phyloP scores from a whole-genome alignment of 1,284 basidiomycete genomes.

The Cryptococcus floricola region DNA sequence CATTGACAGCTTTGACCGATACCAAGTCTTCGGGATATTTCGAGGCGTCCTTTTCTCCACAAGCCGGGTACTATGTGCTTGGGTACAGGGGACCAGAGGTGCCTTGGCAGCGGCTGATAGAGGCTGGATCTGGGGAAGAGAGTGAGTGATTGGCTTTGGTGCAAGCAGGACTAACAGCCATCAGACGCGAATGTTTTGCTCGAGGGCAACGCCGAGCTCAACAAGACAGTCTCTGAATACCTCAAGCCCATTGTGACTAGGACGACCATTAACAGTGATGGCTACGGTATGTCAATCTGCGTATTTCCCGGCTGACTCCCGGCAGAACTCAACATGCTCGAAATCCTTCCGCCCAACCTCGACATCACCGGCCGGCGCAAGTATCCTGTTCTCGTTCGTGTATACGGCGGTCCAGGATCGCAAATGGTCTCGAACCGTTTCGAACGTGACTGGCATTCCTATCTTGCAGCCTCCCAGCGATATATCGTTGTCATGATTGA shows the following conservation, averaged over 20 bases:
- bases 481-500: constrained; percentile 87
- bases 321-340: constrained; percentile 76
- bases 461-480: constrained; percentile 72
- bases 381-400: constrained; percentile 85
- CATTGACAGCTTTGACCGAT: constrained; percentile 62
- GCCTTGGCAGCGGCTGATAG: constrained; percentile 79
- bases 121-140: constrained; percentile 40
- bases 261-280: constrained; percentile 71
- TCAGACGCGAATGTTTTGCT: constrained; percentile 50
- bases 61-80: constrained; percentile 78
- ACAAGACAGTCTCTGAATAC: constrained; percentile 65
- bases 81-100: constrained; percentile 75
- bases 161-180: background rate
- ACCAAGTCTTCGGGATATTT: constrained; percentile 61
- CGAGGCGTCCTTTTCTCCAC: constrained; percentile 69
- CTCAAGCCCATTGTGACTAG: constrained; percentile 67
- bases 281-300: constrained; percentile 59
- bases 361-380: constrained; percentile 87
- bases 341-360: constrained; percentile 85
- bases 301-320: background rate
- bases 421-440: constrained; percentile 70
- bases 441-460: constrained; percentile 77
- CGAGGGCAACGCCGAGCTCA: constrained; percentile 68
- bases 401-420: constrained; percentile 88
- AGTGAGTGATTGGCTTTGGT: background rate